Base-by-base conservation (phyloP, 441 rosid species). In the Raphanus hybrid region DNA sequence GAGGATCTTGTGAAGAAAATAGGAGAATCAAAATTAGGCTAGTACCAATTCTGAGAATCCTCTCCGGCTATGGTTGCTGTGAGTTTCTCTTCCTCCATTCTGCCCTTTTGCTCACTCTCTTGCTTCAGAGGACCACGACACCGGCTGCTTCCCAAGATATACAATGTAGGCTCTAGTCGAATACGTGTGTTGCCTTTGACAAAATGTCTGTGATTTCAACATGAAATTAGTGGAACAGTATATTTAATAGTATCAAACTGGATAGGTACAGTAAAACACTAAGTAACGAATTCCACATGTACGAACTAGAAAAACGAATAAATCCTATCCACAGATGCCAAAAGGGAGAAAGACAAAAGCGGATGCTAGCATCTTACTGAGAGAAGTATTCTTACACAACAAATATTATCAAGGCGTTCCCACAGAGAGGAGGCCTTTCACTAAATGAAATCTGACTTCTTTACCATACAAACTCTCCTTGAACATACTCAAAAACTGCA, bases 371-470 rank as follows among this genome's bases (percentile, higher is more conserved):
- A 62, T 34, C 23, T 62, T 62, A 14, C 23, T 35, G 67, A 63
- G 27, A 1, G 67, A 23, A 35, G 50, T 35, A 15, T 35, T 64
- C 69, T 16, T 64, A 65, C 34, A 9, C 6, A 1, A 39, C 69
- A 65, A 10, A 20, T 10, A 41, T 2, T 39, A 16, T 9, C 8
- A 39, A 65, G 54, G 10, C 32, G 29, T 23, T 18, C 9, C 54
- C 16, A 2, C 69, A 65, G 1, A 65, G 54, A 65, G 16, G 34
- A 65, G 69, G 10, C 54, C 69, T 65, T 65, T 65, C 1, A 65
- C 69, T 41, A 65, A 65, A 39, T 65, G 69, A 20, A 65, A 1
- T 65, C 69, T 65, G 69, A 65, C 69, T 65, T 65, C 16, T 65
- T 18, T 65, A 65, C 16, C 69, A 16, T 39, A 20, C 54, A 65